Evolutionary conservation across 106 monocot genomes (phyloP).

Genomic region (Dioscorea dumetorum): DNA sequence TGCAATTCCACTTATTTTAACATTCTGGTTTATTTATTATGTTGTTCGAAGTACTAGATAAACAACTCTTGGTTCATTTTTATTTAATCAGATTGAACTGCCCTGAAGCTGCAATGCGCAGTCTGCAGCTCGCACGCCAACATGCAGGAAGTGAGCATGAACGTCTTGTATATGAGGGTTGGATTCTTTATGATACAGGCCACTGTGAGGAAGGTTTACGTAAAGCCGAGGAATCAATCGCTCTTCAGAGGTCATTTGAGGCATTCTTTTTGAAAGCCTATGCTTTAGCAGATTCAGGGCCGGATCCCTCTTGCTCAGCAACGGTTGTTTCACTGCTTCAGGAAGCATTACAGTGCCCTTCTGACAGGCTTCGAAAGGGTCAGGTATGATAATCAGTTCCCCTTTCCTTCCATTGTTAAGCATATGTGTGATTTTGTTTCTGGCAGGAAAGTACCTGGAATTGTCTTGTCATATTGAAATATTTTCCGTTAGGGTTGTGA

Average conservation of each 20-base stretch:
- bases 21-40: too few relatives aligned
- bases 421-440: too few relatives aligned
- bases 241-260: constrained; percentile 93
- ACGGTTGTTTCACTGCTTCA: constrained; percentile 82
- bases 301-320: constrained; percentile 61
- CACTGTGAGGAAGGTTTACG: constrained; percentile 83
- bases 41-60: too few relatives aligned
- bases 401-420: too few relatives aligned
- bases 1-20: too few relatives aligned
- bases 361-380: constrained; percentile 94
- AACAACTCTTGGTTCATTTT: background rate
- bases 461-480: too few relatives aligned
- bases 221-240: constrained; percentile 91
- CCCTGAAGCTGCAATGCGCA: constrained; percentile 95
- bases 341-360: constrained; percentile 89
- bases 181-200: constrained; percentile 97
- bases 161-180: constrained; percentile 91
- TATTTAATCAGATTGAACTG: constrained; percentile 76
- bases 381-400: constrained; percentile 40
- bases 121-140: constrained; percentile 85
- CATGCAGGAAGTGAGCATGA: constrained; percentile 79
- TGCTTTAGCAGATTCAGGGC: constrained; percentile 89
- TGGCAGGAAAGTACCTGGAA: too few relatives aligned
- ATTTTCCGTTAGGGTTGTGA: too few relatives aligned
- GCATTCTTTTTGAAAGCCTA: constrained; percentile 99